These are phyloP conservation scores for Metschnikowia baotianmanensis DNA, from an alignment of 805 yeast species.

Conservation along the genomic window DNA sequence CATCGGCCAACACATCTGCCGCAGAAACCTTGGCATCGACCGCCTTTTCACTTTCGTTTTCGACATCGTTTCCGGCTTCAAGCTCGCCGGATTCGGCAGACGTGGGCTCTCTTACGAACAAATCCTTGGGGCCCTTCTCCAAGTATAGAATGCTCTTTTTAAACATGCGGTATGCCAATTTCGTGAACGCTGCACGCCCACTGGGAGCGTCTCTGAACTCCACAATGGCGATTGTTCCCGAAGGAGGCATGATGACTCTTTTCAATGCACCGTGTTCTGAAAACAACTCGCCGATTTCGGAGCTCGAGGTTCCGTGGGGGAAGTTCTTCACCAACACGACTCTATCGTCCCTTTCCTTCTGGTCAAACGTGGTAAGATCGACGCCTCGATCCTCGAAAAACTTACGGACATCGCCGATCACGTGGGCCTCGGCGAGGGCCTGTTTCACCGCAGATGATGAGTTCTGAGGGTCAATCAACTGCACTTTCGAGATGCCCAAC, in stretches of 20 bases:
- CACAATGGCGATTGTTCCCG: conserved; percentile 92
- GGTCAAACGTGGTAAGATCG: conserved; percentile 69
- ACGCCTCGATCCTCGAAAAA: conserved; percentile 85
- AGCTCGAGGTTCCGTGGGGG: conserved; percentile 79
- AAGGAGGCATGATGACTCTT: conserved; percentile 88
- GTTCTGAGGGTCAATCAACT: conserved; percentile 83
- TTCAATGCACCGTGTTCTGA: conserved; percentile 74
- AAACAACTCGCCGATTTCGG: conserved; percentile 81
- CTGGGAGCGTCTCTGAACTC: conserved; percentile 80
- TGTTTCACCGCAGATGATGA: conserved; percentile 91
- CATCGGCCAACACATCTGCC: conserved; percentile 37
- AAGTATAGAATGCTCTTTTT: conserved; percentile 84
- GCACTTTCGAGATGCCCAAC: conserved; percentile 79
- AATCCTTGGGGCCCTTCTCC: conserved; percentile 89
- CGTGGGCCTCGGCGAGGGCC: conserved; percentile 96
- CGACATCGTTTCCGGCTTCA: conserved; percentile 19
- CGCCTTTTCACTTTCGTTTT: conserved; percentile 19
- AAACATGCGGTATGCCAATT: conserved; percentile 82
- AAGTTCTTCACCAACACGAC: conserved; percentile 85
- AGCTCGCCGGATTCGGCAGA: conserved; percentile 21
- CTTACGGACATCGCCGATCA: conserved; percentile 83
- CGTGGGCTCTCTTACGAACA: conserved; percentile 65
- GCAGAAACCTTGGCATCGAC: conserved; percentile 43
- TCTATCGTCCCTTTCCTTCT: conserved; percentile 72
- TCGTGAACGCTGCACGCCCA: conserved; percentile 87